These are phyloP conservation scores for Cercospora berteroae DNA, from an alignment of 2,329 filamentous ascomycete species.

Conservation along the genomic window DNA sequence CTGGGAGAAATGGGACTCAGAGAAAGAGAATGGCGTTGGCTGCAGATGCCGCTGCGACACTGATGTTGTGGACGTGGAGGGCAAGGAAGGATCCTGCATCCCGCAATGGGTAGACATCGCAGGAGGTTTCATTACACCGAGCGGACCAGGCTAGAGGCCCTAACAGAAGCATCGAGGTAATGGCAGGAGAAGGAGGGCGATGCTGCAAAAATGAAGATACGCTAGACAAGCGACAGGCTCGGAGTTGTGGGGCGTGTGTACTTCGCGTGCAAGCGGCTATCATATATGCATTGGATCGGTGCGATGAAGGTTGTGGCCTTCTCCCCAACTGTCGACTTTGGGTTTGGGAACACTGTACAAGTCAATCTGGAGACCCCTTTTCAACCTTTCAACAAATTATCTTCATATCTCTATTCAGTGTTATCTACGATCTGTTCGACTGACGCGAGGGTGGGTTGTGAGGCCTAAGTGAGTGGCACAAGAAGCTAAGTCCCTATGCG, in stretches of 20 bases:
- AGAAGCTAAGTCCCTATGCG: not conserved
- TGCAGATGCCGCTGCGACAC: slow-evolving; percentile 96
- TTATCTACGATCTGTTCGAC: not conserved
- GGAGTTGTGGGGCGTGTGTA: slow-evolving; percentile 6
- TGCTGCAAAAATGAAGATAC: slow-evolving; percentile 6
- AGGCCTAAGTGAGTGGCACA: not conserved
- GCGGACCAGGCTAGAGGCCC: slow-evolving; percentile 23
- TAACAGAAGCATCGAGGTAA: slow-evolving; percentile 14
- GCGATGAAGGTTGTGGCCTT: not conserved
- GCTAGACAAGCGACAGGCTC: slow-evolving; percentile 7
- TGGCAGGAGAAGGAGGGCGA: slow-evolving; percentile 7
- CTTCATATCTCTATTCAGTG: not conserved
- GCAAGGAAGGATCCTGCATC: slow-evolving; percentile 92
- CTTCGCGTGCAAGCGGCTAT: slow-evolving; percentile 18
- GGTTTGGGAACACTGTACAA: slow-evolving; percentile 19
- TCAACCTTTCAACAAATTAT: not conserved
- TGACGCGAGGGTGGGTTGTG: not conserved
- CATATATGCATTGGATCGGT: slow-evolving; percentile 21
- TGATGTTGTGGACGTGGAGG: slow-evolving; percentile 95
- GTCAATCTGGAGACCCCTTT: slow-evolving; percentile 10
- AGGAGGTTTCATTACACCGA: slow-evolving; percentile 69
- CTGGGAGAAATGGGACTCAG: slow-evolving; percentile 83
- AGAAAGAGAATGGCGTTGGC: slow-evolving; percentile 93
- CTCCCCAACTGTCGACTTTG: not conserved
- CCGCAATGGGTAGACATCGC: slow-evolving; percentile 97